Percentiles rank a stretch among this genome's conserved stretches.
Evolutionary conservation across 1,284 basidiomycete species (phyloP).

Genomic region (Laetiporus sulphureus): DNA sequence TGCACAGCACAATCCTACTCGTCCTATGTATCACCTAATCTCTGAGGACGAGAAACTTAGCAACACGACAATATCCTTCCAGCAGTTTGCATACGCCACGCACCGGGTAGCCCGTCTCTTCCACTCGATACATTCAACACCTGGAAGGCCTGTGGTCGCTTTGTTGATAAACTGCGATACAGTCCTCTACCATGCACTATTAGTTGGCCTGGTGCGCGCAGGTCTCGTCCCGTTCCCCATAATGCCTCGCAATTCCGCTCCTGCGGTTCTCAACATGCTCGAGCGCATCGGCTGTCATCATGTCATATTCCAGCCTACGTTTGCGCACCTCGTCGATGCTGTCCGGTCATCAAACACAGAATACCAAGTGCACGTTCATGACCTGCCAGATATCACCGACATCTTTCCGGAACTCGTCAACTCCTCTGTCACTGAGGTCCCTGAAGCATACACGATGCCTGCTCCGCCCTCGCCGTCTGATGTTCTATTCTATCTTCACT

Average conservation of each 20-base stretch:
- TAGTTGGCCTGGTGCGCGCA: conserved; percentile 24
- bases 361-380: too few relatives aligned
- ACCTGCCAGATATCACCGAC: conserved; percentile 7
- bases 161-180: conserved; percentile 26
- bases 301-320: conserved; percentile 7
- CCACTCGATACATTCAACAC: conserved; percentile 17
- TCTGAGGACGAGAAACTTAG: not conserved
- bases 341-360: too few relatives aligned
- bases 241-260: conserved; percentile 10
- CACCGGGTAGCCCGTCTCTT: conserved; percentile 28
- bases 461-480: not conserved
- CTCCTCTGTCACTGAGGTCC: not conserved
- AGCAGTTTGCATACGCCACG: conserved; percentile 21
- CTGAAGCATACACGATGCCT: not conserved
- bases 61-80: conserved; percentile 8
- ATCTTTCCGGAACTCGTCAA: conserved; percentile 9
- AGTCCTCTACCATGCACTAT: conserved; percentile 24
- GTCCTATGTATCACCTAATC: conserved; percentile 14
- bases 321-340: conserved; percentile 4
- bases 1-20: conserved; percentile 24
- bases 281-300: conserved; percentile 9
- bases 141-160: conserved; percentile 22
- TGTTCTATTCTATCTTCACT: conserved; percentile 15
- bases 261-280: conserved; percentile 12
- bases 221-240: conserved; percentile 25